Base-by-base conservation (phyloP, 768 basidiomycete species). In the Rhizopogon vesiculosus region DNA sequence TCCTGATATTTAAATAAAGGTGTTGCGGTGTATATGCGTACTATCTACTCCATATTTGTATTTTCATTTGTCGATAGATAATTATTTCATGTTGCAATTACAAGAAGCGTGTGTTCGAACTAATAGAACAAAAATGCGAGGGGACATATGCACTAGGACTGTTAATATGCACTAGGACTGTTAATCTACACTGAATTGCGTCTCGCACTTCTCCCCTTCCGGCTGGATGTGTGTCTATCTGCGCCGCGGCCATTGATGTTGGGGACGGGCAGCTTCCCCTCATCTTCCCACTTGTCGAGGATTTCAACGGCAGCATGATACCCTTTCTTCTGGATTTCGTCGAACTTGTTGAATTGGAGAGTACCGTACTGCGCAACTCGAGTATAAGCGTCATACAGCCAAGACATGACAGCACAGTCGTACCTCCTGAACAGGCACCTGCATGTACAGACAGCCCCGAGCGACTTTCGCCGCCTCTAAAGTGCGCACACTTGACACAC, bases 391-490 rank as follows among this genome's bases (percentile, higher is more conserved):
- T 39, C 33, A 51, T 12, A 5, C 25, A 19, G 29, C 5, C 39
- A 51, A 19, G 31, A n/a, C 33, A 42, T 9, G 6, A 31, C n/a
- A 31, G 25, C 25, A 22, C 4, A 19, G 18, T 64, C 77, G 58
- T 62, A 91, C 91, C 73, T 91, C 85, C 60, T 97, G 92, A 12
- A 99, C 95, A 0, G 97, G 97, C 89, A 98, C 91, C 57, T 84
- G 82, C 70, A 97, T 86, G 66, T 99, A 98, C 44, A 98, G 73
- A 65, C 93, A 95, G 1, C 89, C 91, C 8, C 87, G 88, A 3
- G 87, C 81, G 6, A 83, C 81, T 70, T 98, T 98, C n/a, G 93
- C 95, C 59, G 96, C 94, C 69, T 97, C 94, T 7, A 98, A 76
- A 1, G 93, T 96, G 65, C 86, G 91, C 33, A 98, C 94, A 60